Evolutionary conservation across 495 filamentous ascomycete species (phyloP).

Genomic region (Bacidia gigantensis): DNA sequence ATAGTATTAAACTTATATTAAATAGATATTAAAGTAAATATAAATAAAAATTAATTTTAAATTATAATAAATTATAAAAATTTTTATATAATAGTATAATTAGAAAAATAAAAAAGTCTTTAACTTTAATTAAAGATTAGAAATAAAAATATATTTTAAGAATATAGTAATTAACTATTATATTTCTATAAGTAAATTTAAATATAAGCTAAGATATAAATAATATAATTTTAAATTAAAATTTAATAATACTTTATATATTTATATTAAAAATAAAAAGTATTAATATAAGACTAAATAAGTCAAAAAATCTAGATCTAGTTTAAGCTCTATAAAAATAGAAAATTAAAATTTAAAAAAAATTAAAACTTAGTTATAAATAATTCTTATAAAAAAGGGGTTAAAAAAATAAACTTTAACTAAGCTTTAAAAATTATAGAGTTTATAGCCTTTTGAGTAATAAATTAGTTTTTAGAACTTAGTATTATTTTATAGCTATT

Average conservation of each 20-base stretch:
- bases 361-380: background rate
- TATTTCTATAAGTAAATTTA: background rate
- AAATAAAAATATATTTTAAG: background rate
- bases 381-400: background rate
- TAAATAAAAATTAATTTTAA: conserved; percentile 1
- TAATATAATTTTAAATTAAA: background rate
- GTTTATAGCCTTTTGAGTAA: background rate
- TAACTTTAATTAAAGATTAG: background rate
- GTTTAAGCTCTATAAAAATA: background rate
- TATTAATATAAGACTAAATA: background rate
- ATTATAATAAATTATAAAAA: background rate
- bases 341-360: conserved; percentile 1
- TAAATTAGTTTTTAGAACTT: background rate
- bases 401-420: no score
- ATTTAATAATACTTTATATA: background rate
- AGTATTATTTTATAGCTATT: background rate
- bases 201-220: background rate
- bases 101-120: background rate
- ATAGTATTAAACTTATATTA: background rate
- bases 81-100: background rate
- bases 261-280: background rate
- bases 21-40: background rate
- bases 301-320: no score
- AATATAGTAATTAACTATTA: background rate
- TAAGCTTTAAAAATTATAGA: background rate